Conservation (phyloP, 768 basidiomycete species). For the Tylopilus rubrobrunneus region DNA sequence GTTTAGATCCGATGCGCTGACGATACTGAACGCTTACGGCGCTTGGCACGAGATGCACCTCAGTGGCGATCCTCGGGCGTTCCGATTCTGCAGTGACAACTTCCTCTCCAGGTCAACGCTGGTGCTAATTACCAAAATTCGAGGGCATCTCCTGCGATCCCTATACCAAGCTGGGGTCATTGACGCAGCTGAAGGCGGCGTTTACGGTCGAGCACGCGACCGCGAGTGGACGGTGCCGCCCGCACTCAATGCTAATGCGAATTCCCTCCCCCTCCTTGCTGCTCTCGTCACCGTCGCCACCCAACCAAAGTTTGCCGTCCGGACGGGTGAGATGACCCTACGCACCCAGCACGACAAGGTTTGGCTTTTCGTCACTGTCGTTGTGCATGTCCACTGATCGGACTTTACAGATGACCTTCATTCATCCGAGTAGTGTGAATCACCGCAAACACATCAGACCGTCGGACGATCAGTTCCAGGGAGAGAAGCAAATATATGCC, state of each 20-base stretch:
- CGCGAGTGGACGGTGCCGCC: constrained; percentile 49
- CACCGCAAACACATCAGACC: constrained; percentile 47
- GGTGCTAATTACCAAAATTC: constrained; percentile 75
- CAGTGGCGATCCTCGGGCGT: constrained; percentile 57
- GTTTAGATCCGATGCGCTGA: constrained; percentile 84
- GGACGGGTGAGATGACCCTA: constrained; percentile 60
- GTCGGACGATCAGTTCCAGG: constrained; percentile 17
- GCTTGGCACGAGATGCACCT: constrained; percentile 74
- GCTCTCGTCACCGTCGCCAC: constrained; percentile 81
- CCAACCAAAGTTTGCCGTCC: constrained; percentile 88
- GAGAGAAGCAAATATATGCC: constrained; percentile 75
- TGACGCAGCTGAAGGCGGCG: constrained; percentile 71
- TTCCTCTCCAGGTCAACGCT: constrained; percentile 87
- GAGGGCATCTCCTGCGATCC: constrained; percentile 69
- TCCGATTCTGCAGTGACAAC: constrained; percentile 77
- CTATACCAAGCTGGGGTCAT: constrained; percentile 80
- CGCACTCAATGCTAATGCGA: constrained; percentile 67
- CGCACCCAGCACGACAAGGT: constrained; percentile 87
- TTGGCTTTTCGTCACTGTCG: constrained; percentile 11
- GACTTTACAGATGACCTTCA: constrained; percentile 55
- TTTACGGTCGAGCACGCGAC: constrained; percentile 27
- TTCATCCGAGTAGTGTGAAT: constrained; percentile 88
- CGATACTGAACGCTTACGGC: constrained; percentile 76
- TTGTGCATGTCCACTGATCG: constrained; percentile 12
- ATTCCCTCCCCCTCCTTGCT: constrained; percentile 72